Base-by-base conservation (phyloP, 2,329 filamentous ascomycete species). In the Sporothrix humicola region DNA sequence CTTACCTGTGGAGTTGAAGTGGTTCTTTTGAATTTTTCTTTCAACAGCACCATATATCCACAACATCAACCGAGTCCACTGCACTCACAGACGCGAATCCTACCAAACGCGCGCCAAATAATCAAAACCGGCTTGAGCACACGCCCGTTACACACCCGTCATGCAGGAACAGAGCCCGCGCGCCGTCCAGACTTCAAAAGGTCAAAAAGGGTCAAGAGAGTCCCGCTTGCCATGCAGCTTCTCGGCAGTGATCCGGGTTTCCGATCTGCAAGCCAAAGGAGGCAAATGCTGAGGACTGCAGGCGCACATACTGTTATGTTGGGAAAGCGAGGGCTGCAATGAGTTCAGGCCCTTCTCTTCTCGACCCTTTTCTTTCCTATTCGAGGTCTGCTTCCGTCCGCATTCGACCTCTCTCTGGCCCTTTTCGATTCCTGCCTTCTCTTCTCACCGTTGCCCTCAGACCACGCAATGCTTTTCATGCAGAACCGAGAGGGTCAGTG, bases 231-330 rank as follows among this genome's bases (percentile, higher is more conserved):
- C 20, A 61, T 44, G 37, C 12, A 31, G 13, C 6, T 44, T 44
- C 23, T 72, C 69, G 69, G 69, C 58, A 72, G 58, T 54, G 23
- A 23, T 54, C 69, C 69, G 46, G 37, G 31, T 48, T 54, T 23
- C 69, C 58, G 56, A 58, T 31, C 59, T 66, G 71, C 71, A 72
- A 52, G n/a, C 37, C 31, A 46, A 54, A 65, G 48, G 31, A 56
- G 37, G 54, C 9, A 17, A 26, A 26, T n/a, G 15, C 17, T 15
- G 37, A 31, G 26, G 37, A 5, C n/a, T 12, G 10, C 26, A 56
- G 37, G n/a, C 52, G 10, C 42, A 26, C 23, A 26, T 26, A n/a
- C n/a, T n/a, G n/a, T n/a, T n/a, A 20, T 7, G 12, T 8, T 20
- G 20, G 42, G 42, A 66, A 15, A 48, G 61, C 61, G 17, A 48